Percentiles rank a stretch among this genome's conserved stretches.
phyloP scores from a whole-genome alignment of 352 stramenopile genomes.

The Pythium plurisporium region DNA sequence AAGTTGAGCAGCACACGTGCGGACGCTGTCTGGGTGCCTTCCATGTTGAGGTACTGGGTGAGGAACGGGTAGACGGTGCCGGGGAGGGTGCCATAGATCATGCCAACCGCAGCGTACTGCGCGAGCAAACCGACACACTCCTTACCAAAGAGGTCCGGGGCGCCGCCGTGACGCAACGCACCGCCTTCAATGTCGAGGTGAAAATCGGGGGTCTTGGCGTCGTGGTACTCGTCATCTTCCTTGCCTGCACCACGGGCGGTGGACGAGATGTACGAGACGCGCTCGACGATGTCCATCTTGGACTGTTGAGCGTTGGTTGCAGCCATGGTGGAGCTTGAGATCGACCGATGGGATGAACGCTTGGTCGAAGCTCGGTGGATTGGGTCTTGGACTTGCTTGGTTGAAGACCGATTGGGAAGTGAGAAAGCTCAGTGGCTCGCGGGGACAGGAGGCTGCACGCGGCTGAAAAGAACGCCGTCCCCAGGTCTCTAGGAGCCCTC shows the following conservation, averaged over 20 bases:
- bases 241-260: slow-evolving; percentile 7
- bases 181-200: slow-evolving; percentile 18
- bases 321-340: background rate
- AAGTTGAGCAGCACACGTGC: slow-evolving; percentile 20
- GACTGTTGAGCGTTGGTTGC: background rate
- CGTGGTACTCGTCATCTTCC: slow-evolving; percentile 15
- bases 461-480: no score
- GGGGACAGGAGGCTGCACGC: no score
- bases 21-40: slow-evolving; percentile 20
- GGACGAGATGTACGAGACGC: slow-evolving; percentile 21
- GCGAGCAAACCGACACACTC: slow-evolving; percentile 22
- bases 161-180: slow-evolving; percentile 22
- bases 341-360: background rate
- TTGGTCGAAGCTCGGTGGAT: background rate
- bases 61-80: slow-evolving; percentile 27
- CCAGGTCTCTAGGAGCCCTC: no score
- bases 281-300: slow-evolving; percentile 18
- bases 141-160: slow-evolving; percentile 17
- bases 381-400: background rate
- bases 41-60: slow-evolving; percentile 28
- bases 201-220: slow-evolving; percentile 16
- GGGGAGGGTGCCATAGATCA: slow-evolving; percentile 20
- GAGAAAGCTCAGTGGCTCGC: no score
- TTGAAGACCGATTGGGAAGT: background rate
- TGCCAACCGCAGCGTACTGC: slow-evolving; percentile 20